phyloP scores from a whole-genome alignment of 139 green algal genomes.

The Micractinium sp. region DNA sequence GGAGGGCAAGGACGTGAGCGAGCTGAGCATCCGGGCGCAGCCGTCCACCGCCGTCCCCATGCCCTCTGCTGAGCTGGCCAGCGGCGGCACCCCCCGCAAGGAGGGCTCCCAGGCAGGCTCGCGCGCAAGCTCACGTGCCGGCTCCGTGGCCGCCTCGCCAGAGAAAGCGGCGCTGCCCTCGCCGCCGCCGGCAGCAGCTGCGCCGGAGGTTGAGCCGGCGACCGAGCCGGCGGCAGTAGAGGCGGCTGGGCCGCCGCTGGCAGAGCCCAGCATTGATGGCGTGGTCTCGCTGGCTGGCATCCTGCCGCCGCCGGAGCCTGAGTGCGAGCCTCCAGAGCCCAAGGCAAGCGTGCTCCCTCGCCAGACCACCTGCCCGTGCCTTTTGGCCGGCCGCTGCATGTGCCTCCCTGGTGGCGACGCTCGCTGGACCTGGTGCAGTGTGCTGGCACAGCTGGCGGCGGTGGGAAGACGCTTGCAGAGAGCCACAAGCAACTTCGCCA shows the following conservation, averaged over 20 bases:
- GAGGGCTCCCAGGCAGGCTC: not conserved
- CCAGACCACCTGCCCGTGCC: too few relatives aligned
- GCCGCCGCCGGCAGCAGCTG: not conserved
- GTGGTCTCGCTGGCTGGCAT: not conserved
- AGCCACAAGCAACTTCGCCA: too few relatives aligned
- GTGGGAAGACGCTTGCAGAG: too few relatives aligned
- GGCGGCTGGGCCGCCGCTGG: not conserved
- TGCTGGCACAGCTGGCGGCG: too few relatives aligned
- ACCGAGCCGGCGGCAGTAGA: not conserved
- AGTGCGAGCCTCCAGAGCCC: too few relatives aligned
- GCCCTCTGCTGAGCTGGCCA: constrained; percentile 18
- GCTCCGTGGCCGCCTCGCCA: too few relatives aligned
- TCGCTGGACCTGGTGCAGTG: too few relatives aligned
- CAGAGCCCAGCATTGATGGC: constrained; percentile 18
- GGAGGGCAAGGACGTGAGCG: not conserved
- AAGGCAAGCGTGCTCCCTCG: too few relatives aligned
- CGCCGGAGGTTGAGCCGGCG: not conserved
- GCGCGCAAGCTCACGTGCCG: too few relatives aligned
- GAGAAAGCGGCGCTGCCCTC: not conserved
- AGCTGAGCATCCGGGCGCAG: constrained; percentile 1
- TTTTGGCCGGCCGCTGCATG: too few relatives aligned
- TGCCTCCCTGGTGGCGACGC: too few relatives aligned
- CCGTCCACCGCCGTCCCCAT: constrained; percentile 5
- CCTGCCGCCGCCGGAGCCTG: not conserved
- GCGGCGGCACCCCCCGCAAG: not conserved